Base-by-base conservation (phyloP, 2,329 filamentous ascomycete genomes). In the Biscogniauxia marginata region DNA sequence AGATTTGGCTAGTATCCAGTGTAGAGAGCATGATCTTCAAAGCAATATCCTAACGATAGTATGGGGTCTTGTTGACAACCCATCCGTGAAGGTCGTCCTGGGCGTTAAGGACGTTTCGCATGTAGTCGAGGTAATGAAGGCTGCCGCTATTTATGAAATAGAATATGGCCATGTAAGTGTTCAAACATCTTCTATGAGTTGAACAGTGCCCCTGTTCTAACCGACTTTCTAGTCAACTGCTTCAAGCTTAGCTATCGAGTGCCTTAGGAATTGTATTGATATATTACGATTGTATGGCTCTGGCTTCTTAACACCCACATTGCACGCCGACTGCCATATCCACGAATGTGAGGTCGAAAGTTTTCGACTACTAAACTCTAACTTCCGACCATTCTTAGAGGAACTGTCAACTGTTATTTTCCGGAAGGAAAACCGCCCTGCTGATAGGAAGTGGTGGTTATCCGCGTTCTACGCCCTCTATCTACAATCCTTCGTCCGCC, bases 391-490 rank as follows among this genome's bases (percentile, higher is more conserved):
- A 8, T 63, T 61, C 34, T 51, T 25, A 18, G 51, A 63, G 7
- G 61, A 63, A 19, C 53, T 63, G 2, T 63, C 61, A 9, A 63
- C 51, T 43, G 48, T 61, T 2, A 59, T 63, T 21, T 58, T 63
- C 22, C 55, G 59, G 21, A 63, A 63, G 25, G 61, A 63, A 7
- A 63, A 61, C 20, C 46, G 59, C 7, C 54, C 56, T 13, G 56
- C 59, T 16, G 61, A 61, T 21, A 63, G 57, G 46, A 51, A 56
- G 57, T 63, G 61, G 61, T 63, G 61, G 61, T n/a, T 63, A 11
- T 63, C 61, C 18, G 50, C 52, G 34, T 63, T 63, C 46, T 63
- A 63, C 21, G 53, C 58, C 16, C 54, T 63, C 9, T 63, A 59
- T 58, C 58, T 63, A 18, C 61, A 63, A 30, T 61, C 58, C 22